Conservation (phyloP, 1,284 basidiomycete genomes). For the Xerocomus amazonicus region DNA sequence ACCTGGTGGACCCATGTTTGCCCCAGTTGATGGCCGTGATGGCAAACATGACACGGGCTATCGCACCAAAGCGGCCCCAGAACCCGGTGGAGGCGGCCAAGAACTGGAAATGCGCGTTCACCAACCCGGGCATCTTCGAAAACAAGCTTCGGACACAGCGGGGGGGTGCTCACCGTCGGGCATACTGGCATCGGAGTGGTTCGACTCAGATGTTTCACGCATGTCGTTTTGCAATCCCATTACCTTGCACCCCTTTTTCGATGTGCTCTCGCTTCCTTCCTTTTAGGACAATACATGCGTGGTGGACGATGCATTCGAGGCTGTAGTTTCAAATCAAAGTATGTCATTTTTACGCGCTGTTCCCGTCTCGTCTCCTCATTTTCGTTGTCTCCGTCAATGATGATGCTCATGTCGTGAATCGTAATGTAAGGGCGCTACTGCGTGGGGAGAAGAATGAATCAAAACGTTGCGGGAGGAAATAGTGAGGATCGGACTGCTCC, state of each 20-base stretch:
- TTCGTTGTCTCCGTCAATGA: neutral
- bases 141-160: conserved; percentile 9
- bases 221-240: neutral
- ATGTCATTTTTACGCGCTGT: neutral
- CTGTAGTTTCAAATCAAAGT: conserved; percentile 18
- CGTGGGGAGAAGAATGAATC: conserved; percentile 22
- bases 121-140: conserved; percentile 17
- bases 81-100: no score
- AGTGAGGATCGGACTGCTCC: conserved; percentile 7
- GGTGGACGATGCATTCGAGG: conserved; percentile 23
- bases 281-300: conserved; percentile 16
- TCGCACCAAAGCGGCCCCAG: no score
- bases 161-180: conserved; percentile 2
- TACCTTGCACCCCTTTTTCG: neutral
- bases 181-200: conserved; percentile 7
- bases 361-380: no score
- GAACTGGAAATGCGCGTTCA: conserved; percentile 16
- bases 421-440: conserved; percentile 16
- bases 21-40: conserved; percentile 8
- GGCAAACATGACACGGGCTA: neutral
- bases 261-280: neutral
- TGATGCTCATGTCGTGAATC: neutral
- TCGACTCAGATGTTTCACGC: conserved; percentile 11
- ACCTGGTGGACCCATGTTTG: conserved; percentile 15
- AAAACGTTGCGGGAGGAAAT: conserved; percentile 20